Percentiles rank a stretch among this genome's conserved stretches.
phyloP scores from a whole-genome alignment of 495 filamentous ascomycete genomes.

The Penicillium atrosanguineum region DNA sequence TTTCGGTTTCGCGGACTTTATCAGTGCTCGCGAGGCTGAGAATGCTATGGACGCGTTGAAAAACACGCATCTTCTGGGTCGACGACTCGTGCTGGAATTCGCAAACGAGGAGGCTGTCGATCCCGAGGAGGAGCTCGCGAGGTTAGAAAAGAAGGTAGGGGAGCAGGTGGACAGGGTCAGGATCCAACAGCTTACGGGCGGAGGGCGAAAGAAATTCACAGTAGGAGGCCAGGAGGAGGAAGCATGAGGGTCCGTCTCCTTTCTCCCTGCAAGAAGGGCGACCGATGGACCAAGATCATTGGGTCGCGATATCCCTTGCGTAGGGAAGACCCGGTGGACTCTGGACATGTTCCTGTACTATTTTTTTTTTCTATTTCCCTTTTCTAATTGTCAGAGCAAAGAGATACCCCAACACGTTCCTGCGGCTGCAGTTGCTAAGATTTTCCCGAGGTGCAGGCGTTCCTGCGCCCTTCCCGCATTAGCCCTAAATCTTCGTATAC shows the following conservation, averaged over 20 bases:
- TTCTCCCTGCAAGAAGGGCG: conserved; percentile 37
- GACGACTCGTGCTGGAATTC: conserved; percentile 85
- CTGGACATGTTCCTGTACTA: conserved; percentile 18
- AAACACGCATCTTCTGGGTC: conserved; percentile 90
- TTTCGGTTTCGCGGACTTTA: conserved; percentile 96
- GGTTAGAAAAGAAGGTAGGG: conserved; percentile 92
- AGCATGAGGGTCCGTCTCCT: conserved; percentile 39
- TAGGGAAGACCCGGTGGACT: conserved; percentile 19
- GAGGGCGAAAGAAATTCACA: conserved; percentile 82
- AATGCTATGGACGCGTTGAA: conserved; percentile 87
- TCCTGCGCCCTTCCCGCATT: conserved; percentile 17
- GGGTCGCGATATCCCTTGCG: conserved; percentile 37
- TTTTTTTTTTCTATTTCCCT: conserved; percentile 26
- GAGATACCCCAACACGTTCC: conserved; percentile 44
- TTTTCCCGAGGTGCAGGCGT: conserved; percentile 26
- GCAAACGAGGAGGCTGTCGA: conserved; percentile 81
- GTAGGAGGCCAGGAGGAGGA: conserved; percentile 70
- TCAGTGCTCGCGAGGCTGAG: conserved; percentile 86
- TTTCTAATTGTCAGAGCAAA: conserved; percentile 15
- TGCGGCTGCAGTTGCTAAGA: conserved; percentile 35
- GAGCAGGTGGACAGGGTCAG: conserved; percentile 84
- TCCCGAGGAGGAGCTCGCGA: conserved; percentile 91
- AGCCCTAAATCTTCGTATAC: conserved; percentile 19
- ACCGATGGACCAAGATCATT: conserved; percentile 17
- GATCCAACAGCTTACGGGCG: conserved; percentile 78